Base-by-base conservation (phyloP, 73 alveolate genomes). In the Halteria grandinella region DNA sequence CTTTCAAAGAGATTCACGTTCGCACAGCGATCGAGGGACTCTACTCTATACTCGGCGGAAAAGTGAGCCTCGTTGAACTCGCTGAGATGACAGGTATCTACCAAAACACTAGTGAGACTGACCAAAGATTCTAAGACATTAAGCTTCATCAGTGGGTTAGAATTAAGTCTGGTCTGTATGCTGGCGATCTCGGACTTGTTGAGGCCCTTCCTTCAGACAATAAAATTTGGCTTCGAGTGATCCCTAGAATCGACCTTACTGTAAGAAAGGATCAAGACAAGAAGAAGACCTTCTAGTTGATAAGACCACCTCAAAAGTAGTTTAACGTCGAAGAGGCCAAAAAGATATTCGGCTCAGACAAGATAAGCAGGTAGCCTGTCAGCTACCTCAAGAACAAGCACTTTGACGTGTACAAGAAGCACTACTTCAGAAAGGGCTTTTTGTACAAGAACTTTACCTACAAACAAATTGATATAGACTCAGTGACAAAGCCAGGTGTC, bases 151-250 rank as follows among this genome's bases (percentile, higher is more conserved):
- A 88, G 75, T 86, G 94, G 91, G 99, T 94, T 2, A 76, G 97
- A 34, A 58, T 91, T 10, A 91, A 91, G 60, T 51, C 72, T 31
- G 97, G 97, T 7, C 87, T 73, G 37, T 91, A 94, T 78, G 85
- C 79, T 39, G 95, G 94, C 24, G 99, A 94, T 80, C 59, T 90
- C 32, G 99, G 96, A 0, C 85, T 91, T 78, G 94, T 94, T 18
- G 90, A 84, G 54, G 66, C 62, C 59, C 59, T 91, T 11, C 79
- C 83, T 31, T n/a, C n/a, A n/a, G 81, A 91, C 14, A 85, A 81
- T 77, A 89, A 81, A 70, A 90, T 88, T 43, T 79, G 52, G 74
- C 50, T 91, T 0, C 86, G 90, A 40, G 44, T 91, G 31, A 83
- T 94, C 47, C 99, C 99, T 18, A 86, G 99, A 55, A 73, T 94